A percentile compares a stretch with the other conserved stretches of the same genome.
Evolutionary conservation across 108 stramenopile genomes (phyloP).

Genomic region (Cyclotella distinguenda): DNA sequence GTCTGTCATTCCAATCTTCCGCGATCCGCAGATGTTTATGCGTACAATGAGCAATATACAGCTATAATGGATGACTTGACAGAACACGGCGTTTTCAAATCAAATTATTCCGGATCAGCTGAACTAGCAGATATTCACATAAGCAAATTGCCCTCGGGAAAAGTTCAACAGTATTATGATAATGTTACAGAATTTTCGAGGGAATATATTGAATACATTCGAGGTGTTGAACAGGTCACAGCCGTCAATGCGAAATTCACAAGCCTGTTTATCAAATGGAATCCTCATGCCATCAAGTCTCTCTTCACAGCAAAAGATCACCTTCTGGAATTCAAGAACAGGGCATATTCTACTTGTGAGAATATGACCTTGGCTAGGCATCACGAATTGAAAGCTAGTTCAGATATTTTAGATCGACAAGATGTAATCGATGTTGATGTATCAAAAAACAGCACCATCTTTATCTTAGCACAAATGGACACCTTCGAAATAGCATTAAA

Average conservation of each 20-base stretch:
- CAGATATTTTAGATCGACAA: background rate
- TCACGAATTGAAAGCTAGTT: slow-evolving; percentile 1
- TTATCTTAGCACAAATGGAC: slow-evolving; percentile 71
- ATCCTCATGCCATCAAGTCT: slow-evolving; percentile 64
- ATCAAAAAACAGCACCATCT: slow-evolving; percentile 27
- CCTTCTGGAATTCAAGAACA: slow-evolving; percentile 45
- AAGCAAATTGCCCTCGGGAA: slow-evolving; percentile 21
- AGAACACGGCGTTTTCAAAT: slow-evolving; percentile 56
- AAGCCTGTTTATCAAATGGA: slow-evolving; percentile 81
- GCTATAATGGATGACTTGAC: slow-evolving; percentile 58
- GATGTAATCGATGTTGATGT: background rate
- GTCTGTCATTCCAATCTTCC: slow-evolving; percentile 80
- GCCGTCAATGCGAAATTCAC: slow-evolving; percentile 71
- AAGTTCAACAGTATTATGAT: slow-evolving; percentile 30
- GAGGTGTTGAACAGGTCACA: slow-evolving; percentile 26
- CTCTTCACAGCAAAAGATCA: slow-evolving; percentile 38
- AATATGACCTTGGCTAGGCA: slow-evolving; percentile 26
- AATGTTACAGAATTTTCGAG: slow-evolving; percentile 34
- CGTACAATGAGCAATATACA: slow-evolving; percentile 47
- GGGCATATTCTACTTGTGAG: slow-evolving; percentile 36
- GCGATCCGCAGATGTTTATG: slow-evolving; percentile 47
- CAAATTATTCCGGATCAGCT: slow-evolving; percentile 55
- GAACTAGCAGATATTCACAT: slow-evolving; percentile 72
- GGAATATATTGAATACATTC: slow-evolving; percentile 27
- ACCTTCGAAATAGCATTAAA: slow-evolving; percentile 66